Evolutionary conservation across 768 basidiomycete species (phyloP).

Genomic region (Collybia sordida): DNA sequence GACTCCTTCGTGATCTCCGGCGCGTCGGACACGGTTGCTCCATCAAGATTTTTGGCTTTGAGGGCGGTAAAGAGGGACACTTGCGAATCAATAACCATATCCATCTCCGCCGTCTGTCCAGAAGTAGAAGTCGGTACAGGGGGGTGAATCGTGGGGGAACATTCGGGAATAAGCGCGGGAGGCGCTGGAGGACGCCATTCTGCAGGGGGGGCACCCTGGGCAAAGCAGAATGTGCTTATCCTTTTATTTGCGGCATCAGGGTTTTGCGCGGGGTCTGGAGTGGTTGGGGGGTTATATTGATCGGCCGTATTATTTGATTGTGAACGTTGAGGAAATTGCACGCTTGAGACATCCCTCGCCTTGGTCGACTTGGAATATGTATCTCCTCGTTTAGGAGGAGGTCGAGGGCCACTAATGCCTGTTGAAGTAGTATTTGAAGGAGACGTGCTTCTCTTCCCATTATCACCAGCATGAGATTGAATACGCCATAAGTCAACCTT

Average conservation of each 20-base stretch:
- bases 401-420: conserved; percentile 26
- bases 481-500: conserved; percentile 22
- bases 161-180: conserved; percentile 1
- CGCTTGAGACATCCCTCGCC: conserved; percentile 11
- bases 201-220: not conserved
- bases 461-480: conserved; percentile 9
- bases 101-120: conserved; percentile 6
- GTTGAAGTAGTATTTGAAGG: conserved; percentile 23
- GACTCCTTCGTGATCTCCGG: not conserved
- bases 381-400: conserved; percentile 35
- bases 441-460: conserved; percentile 9
- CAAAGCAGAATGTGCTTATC: conserved; percentile 4
- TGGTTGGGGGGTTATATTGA: conserved; percentile 11
- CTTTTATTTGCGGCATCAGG: conserved; percentile 15
- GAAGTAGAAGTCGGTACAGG: conserved; percentile 8
- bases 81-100: conserved; percentile 3
- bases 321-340: conserved; percentile 15
- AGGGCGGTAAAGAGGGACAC: too few relatives aligned
- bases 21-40: not conserved
- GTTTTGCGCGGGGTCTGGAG: not conserved
- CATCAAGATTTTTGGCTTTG: not conserved
- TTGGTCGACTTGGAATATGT: conserved; percentile 27
- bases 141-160: conserved; percentile 14
- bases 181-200: conserved; percentile 10
- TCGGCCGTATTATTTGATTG: conserved; percentile 13